These are phyloP conservation scores for Globisporangium barbulae DNA, from an alignment of 352 stramenopile species.

Conservation along the genomic window DNA sequence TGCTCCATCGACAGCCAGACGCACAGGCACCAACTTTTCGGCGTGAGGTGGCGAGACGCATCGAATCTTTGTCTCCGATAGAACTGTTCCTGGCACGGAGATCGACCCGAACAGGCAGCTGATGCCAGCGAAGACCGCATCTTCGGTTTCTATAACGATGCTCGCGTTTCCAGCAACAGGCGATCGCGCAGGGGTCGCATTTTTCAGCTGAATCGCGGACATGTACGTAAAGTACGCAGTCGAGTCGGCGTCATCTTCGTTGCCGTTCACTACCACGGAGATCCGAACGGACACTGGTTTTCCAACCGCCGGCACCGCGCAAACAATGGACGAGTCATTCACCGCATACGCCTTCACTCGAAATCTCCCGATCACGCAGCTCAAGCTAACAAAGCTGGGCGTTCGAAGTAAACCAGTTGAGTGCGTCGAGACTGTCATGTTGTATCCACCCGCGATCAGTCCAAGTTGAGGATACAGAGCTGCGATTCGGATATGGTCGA, in stretches of 20 bases:
- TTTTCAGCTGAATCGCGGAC: constrained; percentile 9
- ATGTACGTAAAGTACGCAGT: constrained; percentile 17
- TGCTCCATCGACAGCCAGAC: constrained; percentile 20
- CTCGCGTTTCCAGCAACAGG: constrained; percentile 11
- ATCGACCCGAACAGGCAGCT: constrained; percentile 35
- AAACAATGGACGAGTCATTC: constrained; percentile 25
- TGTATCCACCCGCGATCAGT: constrained; percentile 10
- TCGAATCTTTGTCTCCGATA: constrained; percentile 14
- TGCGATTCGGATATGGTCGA: constrained; percentile 3
- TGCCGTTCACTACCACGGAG: constrained; percentile 12
- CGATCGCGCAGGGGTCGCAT: background rate
- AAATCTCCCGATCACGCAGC: constrained; percentile 29
- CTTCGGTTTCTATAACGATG: constrained; percentile 18
- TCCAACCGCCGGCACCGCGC: constrained; percentile 20
- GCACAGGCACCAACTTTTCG: constrained; percentile 20
- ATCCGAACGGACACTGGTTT: constrained; percentile 26
- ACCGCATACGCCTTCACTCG: constrained; percentile 18
- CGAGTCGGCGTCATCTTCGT: background rate
- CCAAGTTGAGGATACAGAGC: constrained; percentile 14
- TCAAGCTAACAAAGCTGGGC: constrained; percentile 5
- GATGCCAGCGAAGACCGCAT: constrained; percentile 19
- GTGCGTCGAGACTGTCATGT: background rate
- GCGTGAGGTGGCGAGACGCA: constrained; percentile 32
- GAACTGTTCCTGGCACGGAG: constrained; percentile 19
- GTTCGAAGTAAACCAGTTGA: constrained; percentile 4